A percentile compares a stretch with the other conserved stretches of the same genome.
These are phyloP conservation scores for Pseudocercospora pini-densiflorae DNA, from an alignment of 2,329 filamentous ascomycete species.

Conservation along the genomic window DNA sequence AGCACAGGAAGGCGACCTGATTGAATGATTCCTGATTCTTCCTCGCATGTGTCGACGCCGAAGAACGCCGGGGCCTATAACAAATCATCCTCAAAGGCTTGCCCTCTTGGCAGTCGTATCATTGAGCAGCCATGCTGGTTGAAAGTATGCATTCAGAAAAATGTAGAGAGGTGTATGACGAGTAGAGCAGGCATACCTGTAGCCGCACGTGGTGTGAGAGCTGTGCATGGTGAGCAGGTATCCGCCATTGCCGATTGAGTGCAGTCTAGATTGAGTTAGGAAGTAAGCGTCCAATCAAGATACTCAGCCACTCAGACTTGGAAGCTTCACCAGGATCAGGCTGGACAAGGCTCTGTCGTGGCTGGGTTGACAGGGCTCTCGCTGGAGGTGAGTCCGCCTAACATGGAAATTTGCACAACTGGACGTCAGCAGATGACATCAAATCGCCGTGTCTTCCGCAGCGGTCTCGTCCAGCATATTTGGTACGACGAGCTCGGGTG, in stretches of 20 bases:
- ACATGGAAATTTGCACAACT: neutral
- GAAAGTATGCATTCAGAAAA: neutral
- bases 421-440: neutral
- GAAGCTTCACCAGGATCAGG: constrained; percentile 1
- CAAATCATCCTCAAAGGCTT: neutral
- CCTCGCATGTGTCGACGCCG: neutral
- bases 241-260: neutral
- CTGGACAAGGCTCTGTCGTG: neutral
- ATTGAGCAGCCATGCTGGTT: neutral
- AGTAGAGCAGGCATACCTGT: neutral
- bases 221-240: neutral
- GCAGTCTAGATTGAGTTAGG: neutral
- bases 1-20: neutral
- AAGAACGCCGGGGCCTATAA: neutral
- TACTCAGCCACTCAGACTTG: neutral
- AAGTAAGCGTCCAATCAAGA: constrained; percentile 1
- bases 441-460: neutral
- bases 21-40: neutral
- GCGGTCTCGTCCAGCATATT: too few relatives aligned
- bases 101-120: neutral
- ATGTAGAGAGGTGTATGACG: neutral
- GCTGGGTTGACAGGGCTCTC: neutral
- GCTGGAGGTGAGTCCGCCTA: neutral
- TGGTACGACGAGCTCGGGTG: too few relatives aligned
- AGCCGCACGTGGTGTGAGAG: neutral